These are phyloP conservation scores for Eucalyptus grandis DNA, from an alignment of 345 rosid species.

Conservation along the genomic window DNA sequence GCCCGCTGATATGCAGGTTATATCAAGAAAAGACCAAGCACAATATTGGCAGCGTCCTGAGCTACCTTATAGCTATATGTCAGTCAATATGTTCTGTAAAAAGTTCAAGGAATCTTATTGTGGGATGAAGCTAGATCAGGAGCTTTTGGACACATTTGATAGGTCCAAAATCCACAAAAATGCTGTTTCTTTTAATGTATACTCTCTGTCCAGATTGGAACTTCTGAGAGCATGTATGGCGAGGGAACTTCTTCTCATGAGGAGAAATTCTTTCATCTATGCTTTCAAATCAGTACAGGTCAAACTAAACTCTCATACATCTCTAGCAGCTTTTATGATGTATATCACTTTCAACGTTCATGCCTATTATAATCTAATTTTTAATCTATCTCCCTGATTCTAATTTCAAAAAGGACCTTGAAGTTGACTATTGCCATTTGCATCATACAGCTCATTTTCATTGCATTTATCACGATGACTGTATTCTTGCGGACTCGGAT, in stretches of 20 bases:
- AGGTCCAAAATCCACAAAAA: slow-evolving; percentile 17
- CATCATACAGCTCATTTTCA: slow-evolving; percentile 27
- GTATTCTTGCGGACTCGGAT: slow-evolving; percentile 27
- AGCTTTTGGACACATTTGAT: slow-evolving; percentile 21
- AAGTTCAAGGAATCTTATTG: slow-evolving; percentile 17
- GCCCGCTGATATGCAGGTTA: slow-evolving; percentile 20
- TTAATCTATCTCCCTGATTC: neutral
- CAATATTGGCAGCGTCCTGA: slow-evolving; percentile 33
- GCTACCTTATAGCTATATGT: slow-evolving; percentile 15
- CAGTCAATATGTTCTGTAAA: slow-evolving; percentile 19
- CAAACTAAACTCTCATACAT: neutral
- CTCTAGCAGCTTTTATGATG: neutral
- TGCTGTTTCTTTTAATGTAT: slow-evolving; percentile 22
- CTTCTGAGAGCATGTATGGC: slow-evolving; percentile 42
- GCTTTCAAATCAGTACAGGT: slow-evolving; percentile 47
- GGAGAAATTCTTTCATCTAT: slow-evolving; percentile 47
- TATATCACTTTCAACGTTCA: neutral
- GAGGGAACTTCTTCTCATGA: slow-evolving; percentile 58
- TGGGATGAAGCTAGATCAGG: slow-evolving; percentile 17
- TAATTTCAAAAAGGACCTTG: neutral
- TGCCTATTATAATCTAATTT: neutral
- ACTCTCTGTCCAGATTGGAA: slow-evolving; percentile 39
- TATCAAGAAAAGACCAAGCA: slow-evolving; percentile 53
- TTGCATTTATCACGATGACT: slow-evolving; percentile 49
- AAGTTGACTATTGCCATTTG: neutral